These are phyloP conservation scores for Selaginella moellendorffii DNA, from an alignment of 75 land plant genomes.

Conservation along the genomic window DNA sequence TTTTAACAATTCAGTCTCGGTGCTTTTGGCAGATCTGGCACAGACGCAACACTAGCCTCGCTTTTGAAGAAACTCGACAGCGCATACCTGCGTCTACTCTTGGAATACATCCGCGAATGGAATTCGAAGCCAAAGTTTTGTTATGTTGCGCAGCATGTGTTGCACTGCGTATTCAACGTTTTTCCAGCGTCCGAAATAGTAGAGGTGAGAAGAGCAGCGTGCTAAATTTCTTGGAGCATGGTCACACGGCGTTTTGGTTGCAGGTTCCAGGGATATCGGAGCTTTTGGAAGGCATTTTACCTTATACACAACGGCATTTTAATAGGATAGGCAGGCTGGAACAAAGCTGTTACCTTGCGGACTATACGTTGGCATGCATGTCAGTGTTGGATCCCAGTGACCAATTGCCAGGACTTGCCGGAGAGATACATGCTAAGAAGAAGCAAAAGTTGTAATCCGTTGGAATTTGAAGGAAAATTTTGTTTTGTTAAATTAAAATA, in stretches of 20 bases:
- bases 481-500: too few species aligned
- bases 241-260: neutral
- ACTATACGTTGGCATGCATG: slow-evolving; percentile 67
- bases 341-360: slow-evolving; percentile 64
- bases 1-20: too few species aligned
- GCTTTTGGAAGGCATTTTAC: slow-evolving; percentile 69
- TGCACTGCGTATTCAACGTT: slow-evolving; percentile 40
- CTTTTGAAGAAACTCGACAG: slow-evolving; percentile 45
- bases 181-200: slow-evolving; percentile 41
- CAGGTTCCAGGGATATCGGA: slow-evolving; percentile 74
- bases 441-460: too few species aligned
- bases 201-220: neutral
- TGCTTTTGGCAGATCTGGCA: neutral
- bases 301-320: slow-evolving; percentile 72
- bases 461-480: too few species aligned
- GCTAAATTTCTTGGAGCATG: neutral
- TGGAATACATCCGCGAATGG: slow-evolving; percentile 89
- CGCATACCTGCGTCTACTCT: slow-evolving; percentile 48
- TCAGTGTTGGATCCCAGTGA: slow-evolving; percentile 31
- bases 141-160: slow-evolving; percentile 80
- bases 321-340: slow-evolving; percentile 62
- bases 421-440: too few species aligned
- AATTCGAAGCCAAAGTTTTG: slow-evolving; percentile 83
- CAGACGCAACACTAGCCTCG: slow-evolving; percentile 22
- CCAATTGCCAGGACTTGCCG: too few species aligned